These are phyloP conservation scores for Yarrowia divulgata DNA, from an alignment of 805 yeast genomes.

Conservation along the genomic window DNA sequence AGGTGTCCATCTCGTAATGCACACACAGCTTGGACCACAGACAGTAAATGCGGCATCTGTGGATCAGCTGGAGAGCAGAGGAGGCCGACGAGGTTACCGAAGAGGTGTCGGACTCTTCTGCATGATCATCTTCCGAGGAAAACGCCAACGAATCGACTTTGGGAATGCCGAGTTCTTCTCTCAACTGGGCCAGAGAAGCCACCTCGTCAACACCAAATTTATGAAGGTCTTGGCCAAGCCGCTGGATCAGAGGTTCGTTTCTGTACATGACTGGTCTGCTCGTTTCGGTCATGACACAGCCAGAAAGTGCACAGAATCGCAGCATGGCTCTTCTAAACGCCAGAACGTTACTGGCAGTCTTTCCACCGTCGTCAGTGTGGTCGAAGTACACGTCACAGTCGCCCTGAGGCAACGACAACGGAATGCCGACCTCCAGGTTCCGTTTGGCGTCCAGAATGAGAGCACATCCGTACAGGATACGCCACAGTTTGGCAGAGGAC, in stretches of 20 bases:
- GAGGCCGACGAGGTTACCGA: constrained; percentile 23
- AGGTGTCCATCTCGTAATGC: constrained; percentile 37
- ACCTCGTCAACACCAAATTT: constrained; percentile 23
- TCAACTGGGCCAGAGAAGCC: constrained; percentile 15
- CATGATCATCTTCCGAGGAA: constrained; percentile 8
- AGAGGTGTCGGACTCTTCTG: constrained; percentile 19
- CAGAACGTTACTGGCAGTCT: constrained; percentile 10
- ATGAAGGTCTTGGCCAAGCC: constrained; percentile 28
- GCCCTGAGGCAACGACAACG: constrained; percentile 32
- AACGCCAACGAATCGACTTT: constrained; percentile 31
- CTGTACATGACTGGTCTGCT: constrained; percentile 23
- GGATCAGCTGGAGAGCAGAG: constrained; percentile 30
- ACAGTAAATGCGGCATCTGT: constrained; percentile 32
- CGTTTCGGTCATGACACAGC: constrained; percentile 34
- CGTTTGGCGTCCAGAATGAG: constrained; percentile 36
- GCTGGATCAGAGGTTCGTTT: constrained; percentile 24
- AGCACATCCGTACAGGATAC: constrained; percentile 25
- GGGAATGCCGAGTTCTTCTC: constrained; percentile 30
- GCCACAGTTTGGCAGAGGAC: constrained; percentile 25
- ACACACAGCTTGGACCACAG: constrained; percentile 31
- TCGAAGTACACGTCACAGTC: constrained; percentile 37
- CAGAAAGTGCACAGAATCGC: constrained; percentile 28
- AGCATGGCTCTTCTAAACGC: constrained; percentile 25
- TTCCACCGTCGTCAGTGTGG: constrained; percentile 28
- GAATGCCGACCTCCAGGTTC: constrained; percentile 27